These are phyloP conservation scores for Phalaenopsis hybrid DNA, from an alignment of 116 monocot genomes.

Conservation along the genomic window DNA sequence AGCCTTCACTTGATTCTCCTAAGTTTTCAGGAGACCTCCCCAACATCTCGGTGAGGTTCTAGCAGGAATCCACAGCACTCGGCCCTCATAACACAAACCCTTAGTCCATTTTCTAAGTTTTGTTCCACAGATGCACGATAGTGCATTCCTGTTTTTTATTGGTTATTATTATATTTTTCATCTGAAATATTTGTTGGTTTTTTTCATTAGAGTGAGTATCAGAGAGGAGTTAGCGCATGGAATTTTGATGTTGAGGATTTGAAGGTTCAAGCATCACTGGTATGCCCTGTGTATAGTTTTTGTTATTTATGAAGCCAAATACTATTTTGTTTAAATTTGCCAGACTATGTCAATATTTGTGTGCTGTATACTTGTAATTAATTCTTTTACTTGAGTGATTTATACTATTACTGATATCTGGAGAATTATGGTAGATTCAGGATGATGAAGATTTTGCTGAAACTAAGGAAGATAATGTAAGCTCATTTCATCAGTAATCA, in stretches of 20 bases:
- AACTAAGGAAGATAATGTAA: constrained; percentile 61
- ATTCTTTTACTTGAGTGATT: not conserved
- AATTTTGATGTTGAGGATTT: constrained; percentile 96
- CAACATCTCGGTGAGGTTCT: not conserved
- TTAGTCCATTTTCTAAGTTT: not conserved
- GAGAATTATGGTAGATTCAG: constrained; percentile 45
- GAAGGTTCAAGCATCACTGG: constrained; percentile 93
- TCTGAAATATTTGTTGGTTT: constrained; percentile 1
- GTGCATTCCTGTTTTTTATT: not conserved
- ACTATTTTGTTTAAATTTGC: not conserved
- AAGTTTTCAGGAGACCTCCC: not conserved
- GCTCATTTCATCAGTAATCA: constrained; percentile 24
- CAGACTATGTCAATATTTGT: not conserved
- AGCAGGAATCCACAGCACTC: not conserved
- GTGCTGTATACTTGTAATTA: not conserved
- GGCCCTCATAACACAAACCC: not conserved
- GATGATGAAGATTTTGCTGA: constrained; percentile 74
- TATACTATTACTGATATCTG: not conserved
- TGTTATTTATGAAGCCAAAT: not conserved
- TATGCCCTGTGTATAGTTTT: constrained; percentile 11
- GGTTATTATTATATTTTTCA: not conserved
- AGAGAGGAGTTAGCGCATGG: constrained; percentile 99
- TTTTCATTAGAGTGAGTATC: constrained; percentile 75
- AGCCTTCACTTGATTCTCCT: not conserved
- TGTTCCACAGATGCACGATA: not conserved